phyloP scores from a whole-genome alignment of 352 stramenopile genomes.

The Phytophthora niederhauseri region DNA sequence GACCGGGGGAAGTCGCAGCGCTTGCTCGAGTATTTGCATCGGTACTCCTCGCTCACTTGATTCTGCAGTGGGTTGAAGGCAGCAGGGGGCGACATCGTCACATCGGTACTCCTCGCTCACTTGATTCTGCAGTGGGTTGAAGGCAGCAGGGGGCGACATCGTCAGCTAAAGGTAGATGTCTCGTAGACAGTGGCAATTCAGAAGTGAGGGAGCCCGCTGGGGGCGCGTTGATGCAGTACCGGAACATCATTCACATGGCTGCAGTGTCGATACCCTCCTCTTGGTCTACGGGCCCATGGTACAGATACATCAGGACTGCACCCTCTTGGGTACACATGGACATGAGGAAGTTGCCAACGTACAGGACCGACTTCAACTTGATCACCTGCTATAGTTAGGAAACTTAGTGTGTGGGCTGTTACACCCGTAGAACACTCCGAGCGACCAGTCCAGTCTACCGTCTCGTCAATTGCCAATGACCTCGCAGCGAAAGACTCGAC shows the following conservation, averaged over 20 bases:
- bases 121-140: conserved; percentile 3
- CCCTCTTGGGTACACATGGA: conserved; percentile 11
- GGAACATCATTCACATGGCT: conserved; percentile 3
- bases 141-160: neutral
- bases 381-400: conserved; percentile 20
- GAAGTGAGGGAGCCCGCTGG: neutral
- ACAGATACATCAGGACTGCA: conserved; percentile 13
- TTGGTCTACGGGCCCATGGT: neutral
- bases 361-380: conserved; percentile 15
- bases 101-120: neutral
- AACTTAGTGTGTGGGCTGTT: conserved; percentile 2
- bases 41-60: neutral
- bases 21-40: conserved; percentile 40
- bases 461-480: conserved; percentile 6
- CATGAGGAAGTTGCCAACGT: conserved; percentile 2
- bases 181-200: neutral
- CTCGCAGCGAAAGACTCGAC: conserved; percentile 27
- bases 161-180: neutral
- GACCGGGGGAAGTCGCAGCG: conserved; percentile 36
- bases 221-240: neutral
- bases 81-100: neutral
- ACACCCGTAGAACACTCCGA: neutral
- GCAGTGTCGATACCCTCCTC: neutral
- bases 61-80: neutral
- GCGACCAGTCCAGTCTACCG: too few species aligned